A percentile compares a stretch with the other conserved stretches of the same genome.
These are phyloP conservation scores for Cladosporium sp. DNA, from an alignment of 2,329 filamentous ascomycete genomes.

Conservation along the genomic window DNA sequence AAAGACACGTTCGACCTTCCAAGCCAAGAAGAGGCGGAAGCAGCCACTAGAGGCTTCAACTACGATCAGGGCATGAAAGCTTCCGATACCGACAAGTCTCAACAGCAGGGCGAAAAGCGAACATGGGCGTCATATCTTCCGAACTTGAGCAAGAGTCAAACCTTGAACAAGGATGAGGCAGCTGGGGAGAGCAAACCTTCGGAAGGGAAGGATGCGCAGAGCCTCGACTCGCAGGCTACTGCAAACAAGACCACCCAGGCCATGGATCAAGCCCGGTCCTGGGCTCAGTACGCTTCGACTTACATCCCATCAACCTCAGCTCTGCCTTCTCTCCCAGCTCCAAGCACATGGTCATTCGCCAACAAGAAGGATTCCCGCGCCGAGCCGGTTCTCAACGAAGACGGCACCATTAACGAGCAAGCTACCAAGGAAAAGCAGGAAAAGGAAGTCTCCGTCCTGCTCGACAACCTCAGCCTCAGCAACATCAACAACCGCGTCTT, in stretches of 20 bases:
- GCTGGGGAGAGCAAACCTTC: background rate
- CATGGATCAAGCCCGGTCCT: conserved; percentile 28
- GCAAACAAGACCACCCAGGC: conserved; percentile 2
- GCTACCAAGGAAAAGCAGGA: conserved; percentile 56
- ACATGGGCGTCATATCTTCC: conserved; percentile 40
- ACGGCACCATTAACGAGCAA: conserved; percentile 40
- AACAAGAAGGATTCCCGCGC: conserved; percentile 36
- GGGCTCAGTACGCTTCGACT: conserved; percentile 35
- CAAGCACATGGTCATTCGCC: conserved; percentile 24
- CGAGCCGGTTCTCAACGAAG: conserved; percentile 39
- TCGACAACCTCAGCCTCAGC: conserved; percentile 81
- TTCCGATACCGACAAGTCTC: conserved; percentile 8
- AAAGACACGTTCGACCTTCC: conserved; percentile 34
- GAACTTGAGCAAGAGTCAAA: conserved; percentile 20
- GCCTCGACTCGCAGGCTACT: background rate
- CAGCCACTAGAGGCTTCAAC: conserved; percentile 31
- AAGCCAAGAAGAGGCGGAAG: conserved; percentile 39
- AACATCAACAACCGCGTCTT: conserved; percentile 85
- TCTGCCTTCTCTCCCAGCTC: conserved; percentile 25
- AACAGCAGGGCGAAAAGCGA: conserved; percentile 36
- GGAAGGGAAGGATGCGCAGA: conserved; percentile 1
- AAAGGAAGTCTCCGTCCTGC: conserved; percentile 72
- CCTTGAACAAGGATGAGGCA: background rate
- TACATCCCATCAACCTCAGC: conserved; percentile 25
- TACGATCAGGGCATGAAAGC: conserved; percentile 11